Evolutionary conservation across 495 filamentous ascomycete species (phyloP).

Genomic region (Bryoglossum gracile): DNA sequence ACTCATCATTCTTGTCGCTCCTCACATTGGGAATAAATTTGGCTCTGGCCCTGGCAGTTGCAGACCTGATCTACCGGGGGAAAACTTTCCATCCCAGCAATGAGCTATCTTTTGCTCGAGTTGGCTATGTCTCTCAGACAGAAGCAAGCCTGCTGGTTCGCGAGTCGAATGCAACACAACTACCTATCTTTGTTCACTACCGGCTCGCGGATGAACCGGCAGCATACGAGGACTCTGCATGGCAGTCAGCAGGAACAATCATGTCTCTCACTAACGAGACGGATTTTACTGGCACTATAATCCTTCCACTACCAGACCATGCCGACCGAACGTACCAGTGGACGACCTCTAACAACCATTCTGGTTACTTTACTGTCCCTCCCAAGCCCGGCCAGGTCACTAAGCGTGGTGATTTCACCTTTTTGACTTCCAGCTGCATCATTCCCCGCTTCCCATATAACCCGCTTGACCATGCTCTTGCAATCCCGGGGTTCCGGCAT

Average conservation of each 20-base stretch:
- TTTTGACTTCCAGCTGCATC: slow-evolving; percentile 86
- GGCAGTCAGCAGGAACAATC: slow-evolving; percentile 60
- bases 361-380: slow-evolving; percentile 72
- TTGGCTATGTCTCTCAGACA: slow-evolving; percentile 78
- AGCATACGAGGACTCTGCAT: slow-evolving; percentile 43
- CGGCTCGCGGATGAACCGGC: slow-evolving; percentile 39
- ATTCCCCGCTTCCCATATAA: slow-evolving; percentile 86
- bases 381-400: slow-evolving; percentile 49
- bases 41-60: slow-evolving; percentile 52
- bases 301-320: slow-evolving; percentile 42
- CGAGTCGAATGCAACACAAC: slow-evolving; percentile 66
- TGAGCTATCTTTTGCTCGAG: slow-evolving; percentile 74
- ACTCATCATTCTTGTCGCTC: slow-evolving; percentile 46
- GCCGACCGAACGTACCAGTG: slow-evolving; percentile 67
- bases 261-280: slow-evolving; percentile 61
- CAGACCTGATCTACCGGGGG: slow-evolving; percentile 69
- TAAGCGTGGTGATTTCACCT: slow-evolving; percentile 63
- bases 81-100: slow-evolving; percentile 55
- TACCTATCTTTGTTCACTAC: slow-evolving; percentile 64
- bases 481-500: slow-evolving; percentile 69
- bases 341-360: slow-evolving; percentile 72
- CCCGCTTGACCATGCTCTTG: slow-evolving; percentile 69
- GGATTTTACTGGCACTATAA: slow-evolving; percentile 69
- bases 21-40: slow-evolving; percentile 65
- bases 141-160: slow-evolving; percentile 77